Conservation (phyloP, 371 early-diverging fungal species). For the Apophysomyces trapeziformis region DNA sequence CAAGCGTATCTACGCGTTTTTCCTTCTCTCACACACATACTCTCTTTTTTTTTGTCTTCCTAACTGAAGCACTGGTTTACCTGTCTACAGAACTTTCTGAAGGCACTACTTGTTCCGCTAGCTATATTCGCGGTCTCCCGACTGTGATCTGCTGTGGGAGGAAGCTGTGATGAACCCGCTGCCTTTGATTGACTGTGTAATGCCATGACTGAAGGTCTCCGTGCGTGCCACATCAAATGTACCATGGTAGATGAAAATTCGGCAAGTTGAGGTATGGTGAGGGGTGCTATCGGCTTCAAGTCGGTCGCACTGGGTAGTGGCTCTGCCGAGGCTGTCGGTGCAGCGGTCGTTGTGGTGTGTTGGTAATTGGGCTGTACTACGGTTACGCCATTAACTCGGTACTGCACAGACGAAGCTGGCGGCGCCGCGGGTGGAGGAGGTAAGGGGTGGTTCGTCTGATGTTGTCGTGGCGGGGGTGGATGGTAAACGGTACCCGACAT, state of each 20-base stretch:
- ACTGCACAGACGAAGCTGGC: conserved; percentile 14
- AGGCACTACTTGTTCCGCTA: conserved; percentile 52
- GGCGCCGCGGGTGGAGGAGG: conserved; percentile 17
- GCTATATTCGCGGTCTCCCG: conserved; percentile 52
- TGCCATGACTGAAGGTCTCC: conserved; percentile 54
- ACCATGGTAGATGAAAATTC: conserved; percentile 72
- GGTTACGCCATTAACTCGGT: conserved; percentile 7
- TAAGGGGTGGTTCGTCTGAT: conserved; percentile 18
- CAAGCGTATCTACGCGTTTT: neutral
- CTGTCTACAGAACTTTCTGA: conserved; percentile 60
- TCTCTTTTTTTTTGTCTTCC: conserved; percentile 1
- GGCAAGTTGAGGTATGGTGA: conserved; percentile 55
- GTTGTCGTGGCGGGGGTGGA: conserved; percentile 19
- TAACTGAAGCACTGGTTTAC: conserved; percentile 25
- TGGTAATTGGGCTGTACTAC: conserved; percentile 19
- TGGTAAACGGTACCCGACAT: conserved; percentile 5
- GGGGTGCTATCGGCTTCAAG: conserved; percentile 30
- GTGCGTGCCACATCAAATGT: conserved; percentile 68
- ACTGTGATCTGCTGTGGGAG: conserved; percentile 24
- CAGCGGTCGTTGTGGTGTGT: conserved; percentile 9
- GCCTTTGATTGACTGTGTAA: conserved; percentile 38
- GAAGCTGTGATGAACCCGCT: conserved; percentile 25
- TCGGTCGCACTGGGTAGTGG: conserved; percentile 45
- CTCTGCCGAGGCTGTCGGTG: conserved; percentile 25
- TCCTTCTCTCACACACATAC: neutral